These are phyloP conservation scores for Malus orientalis DNA, from an alignment of 306 rosid genomes.

Conservation along the genomic window DNA sequence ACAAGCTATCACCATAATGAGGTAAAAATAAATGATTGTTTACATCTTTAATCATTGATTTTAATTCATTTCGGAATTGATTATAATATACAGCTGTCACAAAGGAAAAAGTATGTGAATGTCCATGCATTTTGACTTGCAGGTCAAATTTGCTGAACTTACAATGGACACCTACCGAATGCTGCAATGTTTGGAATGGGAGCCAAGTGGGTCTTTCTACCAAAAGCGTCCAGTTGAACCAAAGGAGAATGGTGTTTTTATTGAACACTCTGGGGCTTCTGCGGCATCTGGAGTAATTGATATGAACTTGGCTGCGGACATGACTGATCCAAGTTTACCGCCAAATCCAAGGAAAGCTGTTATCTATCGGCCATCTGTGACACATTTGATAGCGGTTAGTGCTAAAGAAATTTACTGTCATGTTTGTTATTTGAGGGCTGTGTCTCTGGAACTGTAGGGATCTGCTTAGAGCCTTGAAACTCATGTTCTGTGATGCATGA, in stretches of 20 bases:
- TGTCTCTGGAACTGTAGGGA: not conserved
- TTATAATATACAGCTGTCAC: not conserved
- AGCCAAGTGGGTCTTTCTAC: constrained; percentile 76
- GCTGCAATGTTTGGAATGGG: constrained; percentile 97
- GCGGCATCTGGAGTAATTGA: constrained; percentile 81
- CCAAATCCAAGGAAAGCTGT: constrained; percentile 89
- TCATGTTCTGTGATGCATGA: not conserved
- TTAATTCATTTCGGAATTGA: not conserved
- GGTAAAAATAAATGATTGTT: constrained; percentile 35
- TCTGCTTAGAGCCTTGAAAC: not conserved
- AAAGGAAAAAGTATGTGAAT: constrained; percentile 15
- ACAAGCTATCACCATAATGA: constrained; percentile 91
- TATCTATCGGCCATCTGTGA: constrained; percentile 83
- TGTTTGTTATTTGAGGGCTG: not conserved
- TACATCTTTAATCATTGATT: constrained; percentile 6
- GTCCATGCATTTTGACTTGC: constrained; percentile 28
- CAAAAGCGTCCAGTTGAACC: constrained; percentile 55
- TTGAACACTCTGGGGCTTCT: constrained; percentile 83
- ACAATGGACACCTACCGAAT: constrained; percentile 87
- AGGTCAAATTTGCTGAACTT: constrained; percentile 95
- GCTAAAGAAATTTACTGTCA: not conserved
- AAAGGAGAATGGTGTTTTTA: constrained; percentile 48
- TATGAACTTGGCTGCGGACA: constrained; percentile 75
- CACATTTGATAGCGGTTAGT: constrained; percentile 93
- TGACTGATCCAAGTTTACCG: constrained; percentile 79